Evolutionary conservation across 345 rosid species (phyloP).

Genomic region (Rubroshorea leprosula): DNA sequence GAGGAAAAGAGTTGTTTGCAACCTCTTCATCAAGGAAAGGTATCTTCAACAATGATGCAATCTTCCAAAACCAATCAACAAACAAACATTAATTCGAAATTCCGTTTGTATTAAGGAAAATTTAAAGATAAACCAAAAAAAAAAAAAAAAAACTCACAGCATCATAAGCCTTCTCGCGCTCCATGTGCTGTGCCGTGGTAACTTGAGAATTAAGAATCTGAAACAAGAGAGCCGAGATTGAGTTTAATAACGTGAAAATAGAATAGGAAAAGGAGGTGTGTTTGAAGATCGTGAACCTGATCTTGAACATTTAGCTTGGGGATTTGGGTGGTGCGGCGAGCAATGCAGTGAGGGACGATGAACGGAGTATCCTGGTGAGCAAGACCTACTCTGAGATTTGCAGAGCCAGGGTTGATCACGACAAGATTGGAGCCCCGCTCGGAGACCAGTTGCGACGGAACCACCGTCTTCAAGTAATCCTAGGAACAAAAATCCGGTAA

Average conservation of each 20-base stretch:
- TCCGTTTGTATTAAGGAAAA: not conserved
- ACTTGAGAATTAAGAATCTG: constrained; percentile 82
- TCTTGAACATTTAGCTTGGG: constrained; percentile 51
- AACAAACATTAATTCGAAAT: constrained; percentile 9
- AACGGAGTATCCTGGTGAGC: constrained; percentile 75
- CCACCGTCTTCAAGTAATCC: constrained; percentile 94
- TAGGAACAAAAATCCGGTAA: constrained; percentile 16
- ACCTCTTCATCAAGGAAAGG: constrained; percentile 76
- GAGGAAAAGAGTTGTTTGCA: constrained; percentile 58
- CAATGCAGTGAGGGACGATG: constrained; percentile 74
- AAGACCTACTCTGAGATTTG: constrained; percentile 65
- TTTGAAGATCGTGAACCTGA: constrained; percentile 42
- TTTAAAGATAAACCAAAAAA: not conserved
- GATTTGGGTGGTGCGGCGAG: constrained; percentile 44
- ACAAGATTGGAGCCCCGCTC: constrained; percentile 90
- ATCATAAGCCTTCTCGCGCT: constrained; percentile 83
- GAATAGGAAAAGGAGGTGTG: not conserved
- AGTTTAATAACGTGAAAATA: not conserved
- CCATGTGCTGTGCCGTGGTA: constrained; percentile 66
- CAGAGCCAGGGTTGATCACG: constrained; percentile 89
- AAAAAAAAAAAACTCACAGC: constrained; percentile 37
- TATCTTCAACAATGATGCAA: constrained; percentile 80
- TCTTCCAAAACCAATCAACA: constrained; percentile 28
- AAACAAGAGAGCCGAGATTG: constrained; percentile 6
- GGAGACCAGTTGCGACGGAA: constrained; percentile 74